Evolutionary conservation across 2,329 filamentous ascomycete species (phyloP).

Genomic region (Verticillium alfalfae): DNA sequence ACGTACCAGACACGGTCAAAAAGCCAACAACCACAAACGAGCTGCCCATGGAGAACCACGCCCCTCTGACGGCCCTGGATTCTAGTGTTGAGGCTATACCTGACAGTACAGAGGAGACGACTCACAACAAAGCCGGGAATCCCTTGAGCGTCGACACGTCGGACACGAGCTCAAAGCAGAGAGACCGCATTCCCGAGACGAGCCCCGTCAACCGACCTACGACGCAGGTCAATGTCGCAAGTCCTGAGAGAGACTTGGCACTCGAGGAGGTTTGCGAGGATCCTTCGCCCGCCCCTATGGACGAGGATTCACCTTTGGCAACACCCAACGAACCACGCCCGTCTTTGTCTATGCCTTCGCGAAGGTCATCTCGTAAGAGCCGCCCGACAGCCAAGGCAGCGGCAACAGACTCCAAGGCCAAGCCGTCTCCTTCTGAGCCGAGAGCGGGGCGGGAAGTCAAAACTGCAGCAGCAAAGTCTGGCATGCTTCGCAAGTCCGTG

Average conservation of each 20-base stretch:
- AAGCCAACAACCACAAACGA: neutral
- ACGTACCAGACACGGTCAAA: neutral
- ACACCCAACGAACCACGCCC: neutral
- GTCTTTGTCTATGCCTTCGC: neutral
- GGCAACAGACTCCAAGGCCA: neutral
- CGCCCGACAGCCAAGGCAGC: slow-evolving; percentile 6
- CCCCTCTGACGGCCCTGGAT: neutral
- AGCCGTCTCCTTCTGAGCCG: neutral
- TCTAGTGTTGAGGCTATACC: slow-evolving; percentile 9
- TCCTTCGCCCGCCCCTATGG: neutral
- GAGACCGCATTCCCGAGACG: slow-evolving; percentile 21
- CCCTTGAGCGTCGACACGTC: slow-evolving; percentile 7
- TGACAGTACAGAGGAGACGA: slow-evolving; percentile 7
- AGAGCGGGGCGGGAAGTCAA: neutral
- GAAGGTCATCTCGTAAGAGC: slow-evolving; percentile 6
- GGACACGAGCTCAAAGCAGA: slow-evolving; percentile 6
- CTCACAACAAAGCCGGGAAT: neutral
- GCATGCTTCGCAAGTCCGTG: neutral
- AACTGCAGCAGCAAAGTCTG: neutral
- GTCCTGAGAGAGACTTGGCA: neutral
- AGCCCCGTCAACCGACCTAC: slow-evolving; percentile 14
- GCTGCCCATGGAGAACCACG: neutral
- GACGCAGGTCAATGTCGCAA: neutral
- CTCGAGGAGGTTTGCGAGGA: neutral
- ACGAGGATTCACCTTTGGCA: neutral